Percentiles rank a stretch among this genome's conserved stretches.
Evolutionary conservation across 1,139 yeast species (phyloP).

Genomic region (Magnusiomyces starmeri): DNA sequence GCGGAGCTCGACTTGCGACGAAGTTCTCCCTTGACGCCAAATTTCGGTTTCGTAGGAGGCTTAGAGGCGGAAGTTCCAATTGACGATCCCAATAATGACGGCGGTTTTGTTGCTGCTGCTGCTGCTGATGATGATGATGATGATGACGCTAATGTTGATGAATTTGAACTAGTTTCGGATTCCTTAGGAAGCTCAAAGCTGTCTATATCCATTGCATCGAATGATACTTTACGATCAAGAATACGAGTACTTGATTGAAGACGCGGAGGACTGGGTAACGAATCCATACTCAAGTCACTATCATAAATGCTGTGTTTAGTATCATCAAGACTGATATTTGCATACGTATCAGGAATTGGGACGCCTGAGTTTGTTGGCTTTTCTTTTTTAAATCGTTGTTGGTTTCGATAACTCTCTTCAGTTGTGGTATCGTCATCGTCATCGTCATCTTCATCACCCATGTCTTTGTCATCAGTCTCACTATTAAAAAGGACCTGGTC

Average conservation of each 20-base stretch:
- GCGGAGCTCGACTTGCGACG: conserved; percentile 16
- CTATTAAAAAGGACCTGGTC: neutral
- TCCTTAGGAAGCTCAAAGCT: conserved; percentile 1
- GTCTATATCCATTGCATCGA: neutral
- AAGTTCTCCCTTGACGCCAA: conserved; percentile 26
- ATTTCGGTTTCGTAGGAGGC: conserved; percentile 11
- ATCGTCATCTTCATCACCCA: neutral
- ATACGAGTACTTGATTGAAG: conserved; percentile 8
- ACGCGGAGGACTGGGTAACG: neutral
- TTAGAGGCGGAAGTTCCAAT: neutral
- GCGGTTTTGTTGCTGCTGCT: too few species aligned
- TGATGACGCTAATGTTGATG: conserved; percentile 1
- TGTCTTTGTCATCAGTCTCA: neutral
- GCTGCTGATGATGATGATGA: conserved; percentile 7
- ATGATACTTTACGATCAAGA: neutral
- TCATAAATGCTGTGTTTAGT: too few species aligned
- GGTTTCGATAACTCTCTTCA: neutral
- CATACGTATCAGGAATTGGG: too few species aligned
- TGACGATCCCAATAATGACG: too few species aligned
- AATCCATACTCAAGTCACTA: neutral
- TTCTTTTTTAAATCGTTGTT: too few species aligned
- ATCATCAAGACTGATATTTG: too few species aligned
- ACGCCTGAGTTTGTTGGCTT: too few species aligned
- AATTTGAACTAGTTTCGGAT: conserved; percentile 8
- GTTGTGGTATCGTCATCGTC: neutral